Base-by-base conservation (phyloP, 148 eudicot genomes). In the Rhododendron griersonianum region DNA sequence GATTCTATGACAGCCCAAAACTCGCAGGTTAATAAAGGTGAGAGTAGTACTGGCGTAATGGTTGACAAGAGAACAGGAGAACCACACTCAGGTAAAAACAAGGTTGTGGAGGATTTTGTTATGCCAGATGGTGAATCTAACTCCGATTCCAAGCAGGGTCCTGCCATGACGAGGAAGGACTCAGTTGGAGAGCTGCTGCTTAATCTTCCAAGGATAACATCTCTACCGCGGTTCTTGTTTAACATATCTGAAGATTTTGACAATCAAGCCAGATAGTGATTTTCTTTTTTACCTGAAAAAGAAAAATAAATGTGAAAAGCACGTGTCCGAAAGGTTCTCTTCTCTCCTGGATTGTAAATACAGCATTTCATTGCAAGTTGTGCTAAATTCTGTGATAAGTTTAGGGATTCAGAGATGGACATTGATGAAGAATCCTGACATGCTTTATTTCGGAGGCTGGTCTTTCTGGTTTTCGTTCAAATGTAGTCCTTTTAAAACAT, bases 171-270 rank as follows among this genome's bases (percentile, higher is more conserved):
- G 0, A 90, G 97, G 90, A 93, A 89, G 84, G 99, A 96, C 82
- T 96, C 99, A 0, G 92, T 96, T 47, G 97, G 93, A 4, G 99
- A 96, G 85, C 79, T 96, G 89, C 93, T 96, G 86, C 95, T 93
- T 10, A 90, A 92, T 87, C 99, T 96, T 77, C 99, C 99, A 0
- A 91, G 99, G 88, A 95, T 96, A 61, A 94, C 99, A 44, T 96
- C 99, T 71, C 75, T 96, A 35, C 99, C 99, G 10, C 98, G 87
- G 88, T 95, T 96, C 82, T 88, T 94, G 80, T 89, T 87, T 82
- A 94, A 92, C 80, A 88, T 94, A 30, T 87, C 91, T 6, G 97
- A 94, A 78, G 93, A 91, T 88, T 84, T 51, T 33, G 85, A 86
- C 25, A 86, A 77, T 67, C 87, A 81, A 87, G 89, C 87, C 85